Conservation (phyloP, 768 basidiomycete species). For the Albatrellus ellisii region DNA sequence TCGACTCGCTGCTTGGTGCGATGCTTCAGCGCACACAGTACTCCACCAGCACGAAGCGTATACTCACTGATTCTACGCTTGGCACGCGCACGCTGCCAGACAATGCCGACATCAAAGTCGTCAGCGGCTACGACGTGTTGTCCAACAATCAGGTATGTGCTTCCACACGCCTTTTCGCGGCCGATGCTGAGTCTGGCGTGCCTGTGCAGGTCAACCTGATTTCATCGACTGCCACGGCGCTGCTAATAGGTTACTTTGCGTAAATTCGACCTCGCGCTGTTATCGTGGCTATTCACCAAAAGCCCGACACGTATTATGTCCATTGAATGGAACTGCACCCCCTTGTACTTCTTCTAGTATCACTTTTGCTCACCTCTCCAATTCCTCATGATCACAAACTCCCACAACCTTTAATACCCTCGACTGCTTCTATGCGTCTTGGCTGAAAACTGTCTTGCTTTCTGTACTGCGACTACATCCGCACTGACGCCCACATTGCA, state of each 20-base stretch:
- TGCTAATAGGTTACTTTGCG: conserved; percentile 12
- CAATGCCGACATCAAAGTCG: conserved; percentile 35
- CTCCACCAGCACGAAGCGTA: conserved; percentile 40
- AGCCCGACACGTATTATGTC: neutral
- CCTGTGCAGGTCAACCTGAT: conserved; percentile 11
- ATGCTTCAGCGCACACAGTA: conserved; percentile 75
- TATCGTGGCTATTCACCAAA: neutral
- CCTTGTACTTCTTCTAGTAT: too few relatives aligned
- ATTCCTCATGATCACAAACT: too few relatives aligned
- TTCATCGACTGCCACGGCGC: conserved; percentile 11
- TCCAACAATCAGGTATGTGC: conserved; percentile 69
- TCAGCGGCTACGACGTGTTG: conserved; percentile 53
- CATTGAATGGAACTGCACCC: too few relatives aligned
- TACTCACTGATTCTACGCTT: conserved; percentile 43
- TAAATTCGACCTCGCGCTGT: neutral
- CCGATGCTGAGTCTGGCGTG: neutral
- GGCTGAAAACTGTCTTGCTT: too few relatives aligned
- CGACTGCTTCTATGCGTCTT: too few relatives aligned
- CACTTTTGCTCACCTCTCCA: too few relatives aligned
- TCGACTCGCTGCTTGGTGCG: conserved; percentile 82
- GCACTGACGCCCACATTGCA: too few relatives aligned
- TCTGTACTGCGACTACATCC: too few relatives aligned
- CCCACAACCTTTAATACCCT: too few relatives aligned
- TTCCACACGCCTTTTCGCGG: neutral
- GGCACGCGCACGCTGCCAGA: conserved; percentile 7